Base-by-base conservation (phyloP, 2,329 filamentous ascomycete species). In the Pyricularia grisea region DNA sequence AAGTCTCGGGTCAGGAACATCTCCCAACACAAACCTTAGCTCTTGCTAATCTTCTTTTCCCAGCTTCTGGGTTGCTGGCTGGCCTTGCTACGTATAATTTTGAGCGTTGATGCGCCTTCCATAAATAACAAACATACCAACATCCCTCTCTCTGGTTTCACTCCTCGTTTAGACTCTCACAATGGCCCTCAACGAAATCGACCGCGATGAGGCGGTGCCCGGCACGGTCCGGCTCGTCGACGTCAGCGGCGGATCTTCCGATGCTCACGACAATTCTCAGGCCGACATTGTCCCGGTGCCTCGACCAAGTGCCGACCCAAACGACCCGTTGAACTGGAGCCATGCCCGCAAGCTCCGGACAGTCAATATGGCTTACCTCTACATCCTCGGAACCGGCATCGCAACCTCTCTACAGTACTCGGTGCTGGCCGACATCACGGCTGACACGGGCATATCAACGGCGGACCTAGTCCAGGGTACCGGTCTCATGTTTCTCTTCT, bases 361-460 rank as follows among this genome's bases (percentile, higher is more conserved):
- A 1, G 74, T 74, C 9, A 70, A 70, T 33, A 77, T 74, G 68
- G 72, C 75, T n/a, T 73, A 73, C 60, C 70, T 75, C 42, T 85
- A 84, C 72, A 81, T 80, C 1, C 77, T 83, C 63, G 81, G 81
- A 75, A 79, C 79, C 17, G 83, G 83, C n/a, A 81, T 85, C 65
- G 78, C 83, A 73, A 36, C 33, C 33, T 36, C 33, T 2, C 33
- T 36, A 12, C 33, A 36, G 33, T 36, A 36, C 33, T 36, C 12
- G 10, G 33, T 36, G 12, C 33, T 36, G 33, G 33, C 33, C 33
- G 33, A 36, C 33, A 36, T 36, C 11, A 36, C 33, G 33, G 33
- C 33, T 12, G 33, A 36, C 33, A 36, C 33, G 33, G 33, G 33
- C 33, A 36, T 36, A 12, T 36, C 33, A 12, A 36, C 83, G 1